Conservation (phyloP, 225 moss, liverwort and hornwort species). For the Bryum argenteum region DNA sequence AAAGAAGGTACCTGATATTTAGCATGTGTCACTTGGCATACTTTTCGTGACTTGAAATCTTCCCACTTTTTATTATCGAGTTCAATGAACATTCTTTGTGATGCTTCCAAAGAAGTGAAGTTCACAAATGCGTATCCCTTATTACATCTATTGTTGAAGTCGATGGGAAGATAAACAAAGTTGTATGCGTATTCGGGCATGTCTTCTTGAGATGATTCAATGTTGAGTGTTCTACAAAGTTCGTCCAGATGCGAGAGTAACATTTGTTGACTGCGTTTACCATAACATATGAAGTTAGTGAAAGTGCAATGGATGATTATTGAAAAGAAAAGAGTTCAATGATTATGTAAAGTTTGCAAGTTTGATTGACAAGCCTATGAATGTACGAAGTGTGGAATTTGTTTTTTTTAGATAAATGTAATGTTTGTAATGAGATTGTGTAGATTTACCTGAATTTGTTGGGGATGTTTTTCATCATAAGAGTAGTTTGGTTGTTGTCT, state of each 20-base stretch:
- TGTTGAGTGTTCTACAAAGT: conserved; percentile 45
- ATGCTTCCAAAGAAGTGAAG: conserved; percentile 78
- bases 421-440: too few species aligned
- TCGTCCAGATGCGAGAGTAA: conserved; percentile 71
- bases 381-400: too few species aligned
- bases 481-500: conserved; percentile 69
- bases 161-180: conserved; percentile 95
- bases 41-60: conserved; percentile 95
- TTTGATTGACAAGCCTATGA: too few species aligned
- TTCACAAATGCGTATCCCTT: conserved; percentile 99
- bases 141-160: conserved; percentile 99
- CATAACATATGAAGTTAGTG: neutral
- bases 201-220: conserved; percentile 53
- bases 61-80: conserved; percentile 92
- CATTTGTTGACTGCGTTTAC: conserved; percentile 73
- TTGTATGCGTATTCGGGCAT: conserved; percentile 89
- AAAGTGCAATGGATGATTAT: too few species aligned
- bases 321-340: too few species aligned
- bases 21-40: conserved; percentile 93
- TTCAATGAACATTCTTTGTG: conserved; percentile 70
- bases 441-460: conserved; percentile 85
- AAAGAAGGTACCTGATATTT: conserved; percentile 72
- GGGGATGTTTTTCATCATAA: conserved; percentile 99
- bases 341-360: neutral
- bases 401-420: too few species aligned